These are phyloP conservation scores for Hevea brasiliensis DNA, from an alignment of 345 rosid species.

Conservation along the genomic window DNA sequence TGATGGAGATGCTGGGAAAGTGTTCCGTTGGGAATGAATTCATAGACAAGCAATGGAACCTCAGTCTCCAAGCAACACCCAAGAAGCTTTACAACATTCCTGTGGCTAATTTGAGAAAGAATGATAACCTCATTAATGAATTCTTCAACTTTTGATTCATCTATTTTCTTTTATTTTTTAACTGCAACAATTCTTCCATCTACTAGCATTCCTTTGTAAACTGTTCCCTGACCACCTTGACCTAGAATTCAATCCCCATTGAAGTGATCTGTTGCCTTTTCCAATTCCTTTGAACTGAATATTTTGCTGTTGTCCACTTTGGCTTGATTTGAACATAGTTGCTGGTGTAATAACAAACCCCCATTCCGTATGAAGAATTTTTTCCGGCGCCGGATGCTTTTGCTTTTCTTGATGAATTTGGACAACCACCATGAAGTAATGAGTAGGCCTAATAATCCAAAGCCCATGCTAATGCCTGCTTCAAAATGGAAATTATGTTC, in stretches of 20 bases:
- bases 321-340: not conserved
- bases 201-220: conserved; percentile 11
- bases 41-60: conserved; percentile 15
- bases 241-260: conserved; percentile 9
- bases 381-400: not conserved
- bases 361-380: conserved; percentile 8
- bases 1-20: conserved; percentile 10
- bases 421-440: not conserved
- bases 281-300: conserved; percentile 11
- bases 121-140: conserved; percentile 16
- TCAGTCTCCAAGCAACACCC: conserved; percentile 20
- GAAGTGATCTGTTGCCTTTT: not conserved
- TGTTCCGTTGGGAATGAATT: conserved; percentile 15
- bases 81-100: conserved; percentile 6
- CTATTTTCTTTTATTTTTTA: not conserved
- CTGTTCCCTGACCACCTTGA: conserved; percentile 12
- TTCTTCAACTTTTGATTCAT: conserved; percentile 4
- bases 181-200: conserved; percentile 18
- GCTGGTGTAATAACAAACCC: not conserved
- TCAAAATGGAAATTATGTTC: too few species aligned
- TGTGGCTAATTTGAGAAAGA: conserved; percentile 14
- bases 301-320: not conserved
- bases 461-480: not conserved
- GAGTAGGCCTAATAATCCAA: not conserved
- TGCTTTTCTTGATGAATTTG: conserved; percentile 3